These are phyloP conservation scores for Candida tallmaniae DNA, from an alignment of 805 yeast genomes.

Conservation along the genomic window DNA sequence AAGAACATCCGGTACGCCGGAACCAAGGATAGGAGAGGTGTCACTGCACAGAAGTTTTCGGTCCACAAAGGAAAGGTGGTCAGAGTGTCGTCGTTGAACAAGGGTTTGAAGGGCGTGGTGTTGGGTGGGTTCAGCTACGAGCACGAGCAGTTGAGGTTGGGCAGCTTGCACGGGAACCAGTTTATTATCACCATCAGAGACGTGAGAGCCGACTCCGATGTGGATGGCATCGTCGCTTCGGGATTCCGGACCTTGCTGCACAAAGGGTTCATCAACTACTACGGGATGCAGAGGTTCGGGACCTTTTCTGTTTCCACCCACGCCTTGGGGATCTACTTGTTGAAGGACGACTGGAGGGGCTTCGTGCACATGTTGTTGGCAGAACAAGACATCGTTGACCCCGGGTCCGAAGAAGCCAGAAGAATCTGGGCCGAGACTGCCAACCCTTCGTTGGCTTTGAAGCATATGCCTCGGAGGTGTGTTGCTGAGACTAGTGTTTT, in stretches of 20 bases:
- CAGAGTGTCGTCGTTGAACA: slow-evolving; percentile 72
- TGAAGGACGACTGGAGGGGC: slow-evolving; percentile 70
- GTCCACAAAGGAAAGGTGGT: slow-evolving; percentile 66
- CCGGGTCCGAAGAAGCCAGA: slow-evolving; percentile 82
- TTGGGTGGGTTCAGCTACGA: slow-evolving; percentile 76
- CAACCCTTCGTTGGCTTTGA: slow-evolving; percentile 61
- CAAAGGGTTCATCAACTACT: slow-evolving; percentile 87
- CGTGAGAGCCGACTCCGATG: slow-evolving; percentile 38
- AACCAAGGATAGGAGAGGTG: slow-evolving; percentile 94
- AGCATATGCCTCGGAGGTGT: slow-evolving; percentile 81
- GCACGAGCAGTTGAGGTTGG: slow-evolving; percentile 60
- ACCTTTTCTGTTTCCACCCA: slow-evolving; percentile 93
- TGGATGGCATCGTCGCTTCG: slow-evolving; percentile 36
- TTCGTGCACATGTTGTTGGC: slow-evolving; percentile 77
- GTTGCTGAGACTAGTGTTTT: slow-evolving; percentile 79
- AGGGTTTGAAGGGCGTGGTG: slow-evolving; percentile 67
- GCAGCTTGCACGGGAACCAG: slow-evolving; percentile 86
- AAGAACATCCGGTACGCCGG: slow-evolving; percentile 81
- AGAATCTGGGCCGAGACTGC: slow-evolving; percentile 70
- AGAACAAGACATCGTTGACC: slow-evolving; percentile 80
- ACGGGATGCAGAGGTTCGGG: slow-evolving; percentile 98
- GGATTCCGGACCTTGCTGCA: slow-evolving; percentile 56
- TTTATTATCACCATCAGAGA: slow-evolving; percentile 82
- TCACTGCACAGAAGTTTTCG: slow-evolving; percentile 81
- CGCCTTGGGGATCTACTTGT: slow-evolving; percentile 66